phyloP scores from a whole-genome alignment of 805 yeast genomes.

The Candida peoriensis region DNA sequence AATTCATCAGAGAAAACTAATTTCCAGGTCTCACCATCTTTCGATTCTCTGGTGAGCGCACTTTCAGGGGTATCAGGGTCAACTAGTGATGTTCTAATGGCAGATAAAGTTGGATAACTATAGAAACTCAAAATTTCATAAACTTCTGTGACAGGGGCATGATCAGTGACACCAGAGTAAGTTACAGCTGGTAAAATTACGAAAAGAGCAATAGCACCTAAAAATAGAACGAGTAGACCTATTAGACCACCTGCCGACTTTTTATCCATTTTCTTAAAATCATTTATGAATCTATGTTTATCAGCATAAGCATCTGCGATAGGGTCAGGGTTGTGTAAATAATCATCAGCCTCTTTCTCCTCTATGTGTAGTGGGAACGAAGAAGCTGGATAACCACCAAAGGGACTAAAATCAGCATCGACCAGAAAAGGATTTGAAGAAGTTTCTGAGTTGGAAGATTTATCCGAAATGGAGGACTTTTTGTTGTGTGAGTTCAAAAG shows the following conservation, averaged over 20 bases:
- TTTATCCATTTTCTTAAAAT: slow-evolving; percentile 61
- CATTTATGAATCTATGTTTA: slow-evolving; percentile 58
- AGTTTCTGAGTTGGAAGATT: slow-evolving; percentile 16
- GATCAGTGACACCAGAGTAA: slow-evolving; percentile 59
- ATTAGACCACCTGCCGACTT: slow-evolving; percentile 55
- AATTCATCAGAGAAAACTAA: slow-evolving; percentile 46
- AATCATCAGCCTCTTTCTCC: slow-evolving; percentile 93
- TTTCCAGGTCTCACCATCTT: slow-evolving; percentile 34
- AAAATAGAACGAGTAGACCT: slow-evolving; percentile 52
- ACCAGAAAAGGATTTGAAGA: slow-evolving; percentile 38
- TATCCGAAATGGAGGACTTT: slow-evolving; percentile 13
- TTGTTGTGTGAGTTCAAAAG: slow-evolving; percentile 13
- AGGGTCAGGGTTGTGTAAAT: slow-evolving; percentile 94
- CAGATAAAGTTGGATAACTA: slow-evolving; percentile 49
- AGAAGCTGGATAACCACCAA: slow-evolving; percentile 95
- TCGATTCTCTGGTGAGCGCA: slow-evolving; percentile 33
- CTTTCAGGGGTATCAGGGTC: slow-evolving; percentile 68
- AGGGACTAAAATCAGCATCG: slow-evolving; percentile 75
- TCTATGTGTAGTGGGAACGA: slow-evolving; percentile 87
- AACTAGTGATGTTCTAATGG: slow-evolving; percentile 55
- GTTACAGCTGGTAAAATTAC: slow-evolving; percentile 81
- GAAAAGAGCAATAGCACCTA: slow-evolving; percentile 66
- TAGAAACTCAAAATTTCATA: slow-evolving; percentile 44
- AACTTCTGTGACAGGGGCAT: slow-evolving; percentile 17
- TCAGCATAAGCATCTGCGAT: slow-evolving; percentile 85